Evolutionary conservation across 257 asterid genomes (phyloP).

Genomic region (Przewalskia tangutica): DNA sequence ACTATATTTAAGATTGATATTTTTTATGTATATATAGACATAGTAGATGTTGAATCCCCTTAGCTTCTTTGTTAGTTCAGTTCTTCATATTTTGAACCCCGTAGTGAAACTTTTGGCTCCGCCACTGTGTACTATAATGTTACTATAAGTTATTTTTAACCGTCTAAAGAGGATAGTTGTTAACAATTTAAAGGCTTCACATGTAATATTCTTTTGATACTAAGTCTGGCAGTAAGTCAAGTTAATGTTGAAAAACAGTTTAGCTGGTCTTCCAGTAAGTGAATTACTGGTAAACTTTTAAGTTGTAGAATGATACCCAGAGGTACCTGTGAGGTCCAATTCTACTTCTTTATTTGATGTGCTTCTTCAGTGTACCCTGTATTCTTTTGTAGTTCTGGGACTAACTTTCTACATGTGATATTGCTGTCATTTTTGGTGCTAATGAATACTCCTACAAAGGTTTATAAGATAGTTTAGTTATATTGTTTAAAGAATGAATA

Average conservation of each 20-base stretch:
- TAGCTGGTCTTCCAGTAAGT: neutral
- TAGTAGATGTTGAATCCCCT: too few species aligned
- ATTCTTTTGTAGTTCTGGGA: neutral
- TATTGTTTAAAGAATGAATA: neutral
- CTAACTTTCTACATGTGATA: neutral
- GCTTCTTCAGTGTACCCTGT: neutral
- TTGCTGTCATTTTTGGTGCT: neutral
- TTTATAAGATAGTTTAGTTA: neutral
- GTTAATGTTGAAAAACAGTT: neutral
- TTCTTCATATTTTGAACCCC: too few species aligned
- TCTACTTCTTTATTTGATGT: neutral
- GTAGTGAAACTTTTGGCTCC: too few species aligned
- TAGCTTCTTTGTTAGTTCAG: too few species aligned
- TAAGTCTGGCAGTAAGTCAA: neutral
- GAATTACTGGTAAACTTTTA: neutral
- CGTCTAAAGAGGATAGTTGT: neutral
- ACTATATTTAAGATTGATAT: too few species aligned
- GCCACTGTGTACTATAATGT: neutral
- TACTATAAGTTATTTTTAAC: neutral
- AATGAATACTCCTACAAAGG: neutral
- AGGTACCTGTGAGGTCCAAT: neutral
- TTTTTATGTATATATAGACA: too few species aligned
- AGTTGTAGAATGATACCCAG: neutral
- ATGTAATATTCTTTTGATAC: neutral
- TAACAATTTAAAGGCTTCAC: neutral